Conservation (phyloP, 768 basidiomycete genomes). For the Trametes cingulata region DNA sequence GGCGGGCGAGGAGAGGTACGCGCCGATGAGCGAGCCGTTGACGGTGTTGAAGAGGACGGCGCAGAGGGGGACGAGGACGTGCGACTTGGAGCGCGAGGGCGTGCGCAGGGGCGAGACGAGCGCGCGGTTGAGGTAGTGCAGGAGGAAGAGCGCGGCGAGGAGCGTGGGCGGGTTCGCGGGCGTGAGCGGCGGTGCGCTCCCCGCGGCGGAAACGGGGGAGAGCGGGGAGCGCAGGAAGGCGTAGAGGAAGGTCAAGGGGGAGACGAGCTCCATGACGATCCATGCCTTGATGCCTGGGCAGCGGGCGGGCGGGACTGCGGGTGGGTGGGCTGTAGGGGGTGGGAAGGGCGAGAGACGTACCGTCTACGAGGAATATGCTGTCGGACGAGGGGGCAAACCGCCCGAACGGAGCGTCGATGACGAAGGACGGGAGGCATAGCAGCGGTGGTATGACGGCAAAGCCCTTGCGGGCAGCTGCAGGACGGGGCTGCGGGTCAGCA, state of each 20-base stretch:
- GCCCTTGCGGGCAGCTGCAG: constrained; percentile 46
- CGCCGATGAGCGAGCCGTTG: constrained; percentile 72
- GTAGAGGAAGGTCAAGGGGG: constrained; percentile 56
- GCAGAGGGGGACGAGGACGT: constrained; percentile 59
- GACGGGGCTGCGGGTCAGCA: no score
- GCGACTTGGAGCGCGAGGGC: constrained; percentile 74
- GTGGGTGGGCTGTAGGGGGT: background rate
- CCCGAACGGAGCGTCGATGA: constrained; percentile 80
- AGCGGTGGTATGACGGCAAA: constrained; percentile 44
- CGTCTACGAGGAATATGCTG: constrained; percentile 57
- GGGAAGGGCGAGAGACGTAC: constrained; percentile 31
- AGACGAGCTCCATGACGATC: constrained; percentile 76
- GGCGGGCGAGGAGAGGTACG: constrained; percentile 63
- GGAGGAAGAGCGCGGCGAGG: constrained; percentile 58
- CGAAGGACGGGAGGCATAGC: constrained; percentile 41
- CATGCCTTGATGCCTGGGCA: constrained; percentile 51
- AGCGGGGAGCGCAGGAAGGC: constrained; percentile 52
- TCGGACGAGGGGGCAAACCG: constrained; percentile 57
- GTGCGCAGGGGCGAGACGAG: constrained; percentile 78
- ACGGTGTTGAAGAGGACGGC: constrained; percentile 67
- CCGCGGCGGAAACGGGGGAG: constrained; percentile 34
- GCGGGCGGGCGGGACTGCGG: constrained; percentile 26
- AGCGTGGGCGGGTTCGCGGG: constrained; percentile 47
- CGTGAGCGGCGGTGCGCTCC: constrained; percentile 30
- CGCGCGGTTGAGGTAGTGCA: constrained; percentile 85